Conservation (phyloP, 1,284 basidiomycete species). For the Lentinula novae-zelandiae region DNA sequence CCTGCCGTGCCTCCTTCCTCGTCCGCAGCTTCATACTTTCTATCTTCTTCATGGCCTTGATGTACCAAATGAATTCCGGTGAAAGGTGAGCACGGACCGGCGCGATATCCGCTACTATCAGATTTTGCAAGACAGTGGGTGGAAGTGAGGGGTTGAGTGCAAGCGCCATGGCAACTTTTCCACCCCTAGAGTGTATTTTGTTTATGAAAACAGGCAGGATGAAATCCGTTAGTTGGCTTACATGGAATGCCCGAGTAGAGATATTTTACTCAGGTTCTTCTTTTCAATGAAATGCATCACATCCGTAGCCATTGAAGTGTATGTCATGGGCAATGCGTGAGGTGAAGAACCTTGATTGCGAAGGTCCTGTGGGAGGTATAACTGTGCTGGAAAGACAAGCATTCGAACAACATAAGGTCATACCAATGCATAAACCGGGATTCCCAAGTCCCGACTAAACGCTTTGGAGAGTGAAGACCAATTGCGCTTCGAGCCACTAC, state of each 20-base stretch:
- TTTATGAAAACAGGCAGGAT: neutral
- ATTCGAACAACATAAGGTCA: slow-evolving; percentile 18
- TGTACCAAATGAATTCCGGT: slow-evolving; percentile 62
- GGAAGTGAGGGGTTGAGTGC: slow-evolving; percentile 58
- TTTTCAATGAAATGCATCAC: slow-evolving; percentile 56
- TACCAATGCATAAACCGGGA: slow-evolving; percentile 74
- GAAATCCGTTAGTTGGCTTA: slow-evolving; percentile 29
- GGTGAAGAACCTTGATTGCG: slow-evolving; percentile 83
- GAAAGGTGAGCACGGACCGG: slow-evolving; percentile 64
- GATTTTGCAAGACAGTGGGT: slow-evolving; percentile 45
- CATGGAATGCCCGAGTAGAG: slow-evolving; percentile 85
- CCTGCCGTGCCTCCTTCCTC: slow-evolving; percentile 61
- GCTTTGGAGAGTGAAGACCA: slow-evolving; percentile 71
- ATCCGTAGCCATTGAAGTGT: slow-evolving; percentile 70
- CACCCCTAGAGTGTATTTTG: slow-evolving; percentile 55
- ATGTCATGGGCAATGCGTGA: slow-evolving; percentile 67
- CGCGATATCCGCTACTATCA: slow-evolving; percentile 83
- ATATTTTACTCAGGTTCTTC: slow-evolving; percentile 54
- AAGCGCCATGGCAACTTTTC: slow-evolving; percentile 81
- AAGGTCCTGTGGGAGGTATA: slow-evolving; percentile 56
- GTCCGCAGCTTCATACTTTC: slow-evolving; percentile 50
- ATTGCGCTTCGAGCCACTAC: slow-evolving; percentile 77
- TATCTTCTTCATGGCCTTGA: slow-evolving; percentile 69
- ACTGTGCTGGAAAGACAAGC: neutral
- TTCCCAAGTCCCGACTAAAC: slow-evolving; percentile 51